These are phyloP conservation scores for Pichia gijzeniarum DNA, from an alignment of 805 yeast genomes.

Conservation along the genomic window DNA sequence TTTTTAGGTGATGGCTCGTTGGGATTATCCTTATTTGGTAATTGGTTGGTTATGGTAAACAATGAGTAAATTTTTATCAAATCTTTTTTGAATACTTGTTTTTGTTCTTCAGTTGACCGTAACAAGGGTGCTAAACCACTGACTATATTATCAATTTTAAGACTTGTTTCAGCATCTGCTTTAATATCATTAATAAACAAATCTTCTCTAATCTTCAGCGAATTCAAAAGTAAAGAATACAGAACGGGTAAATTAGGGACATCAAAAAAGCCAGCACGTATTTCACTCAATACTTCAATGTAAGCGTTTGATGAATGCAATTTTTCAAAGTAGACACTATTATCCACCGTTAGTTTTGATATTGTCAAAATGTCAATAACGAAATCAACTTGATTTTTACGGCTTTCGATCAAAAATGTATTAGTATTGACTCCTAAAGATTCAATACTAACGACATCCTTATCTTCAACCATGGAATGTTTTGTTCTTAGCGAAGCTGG, in stretches of 20 bases:
- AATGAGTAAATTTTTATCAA: constrained; percentile 9
- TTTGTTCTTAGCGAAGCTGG: constrained; percentile 3
- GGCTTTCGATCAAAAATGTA: constrained; percentile 11
- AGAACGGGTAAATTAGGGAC: constrained; percentile 17
- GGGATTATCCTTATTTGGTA: neutral
- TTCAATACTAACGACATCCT: neutral
- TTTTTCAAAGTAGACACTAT: constrained; percentile 16
- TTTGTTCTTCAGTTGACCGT: constrained; percentile 5
- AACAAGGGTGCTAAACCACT: constrained; percentile 1
- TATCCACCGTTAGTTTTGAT: constrained; percentile 12
- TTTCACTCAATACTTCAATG: constrained; percentile 22
- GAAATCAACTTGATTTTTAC: constrained; percentile 15
- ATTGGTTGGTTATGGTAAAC: neutral
- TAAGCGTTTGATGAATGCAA: constrained; percentile 17
- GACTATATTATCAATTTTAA: constrained; percentile 1
- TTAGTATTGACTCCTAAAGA: neutral
- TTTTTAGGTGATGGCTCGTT: neutral
- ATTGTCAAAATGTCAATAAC: constrained; percentile 11
- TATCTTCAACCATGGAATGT: neutral
- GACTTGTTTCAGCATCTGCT: neutral
- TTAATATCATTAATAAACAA: neutral
- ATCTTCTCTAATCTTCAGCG: constrained; percentile 9
- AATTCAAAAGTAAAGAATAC: constrained; percentile 17
- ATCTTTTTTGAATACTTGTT: constrained; percentile 4
- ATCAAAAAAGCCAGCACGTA: constrained; percentile 16